Evolutionary conservation across 192 early-diverging fungal species (phyloP).

Genomic region (Borealophlyctis nickersoniae): DNA sequence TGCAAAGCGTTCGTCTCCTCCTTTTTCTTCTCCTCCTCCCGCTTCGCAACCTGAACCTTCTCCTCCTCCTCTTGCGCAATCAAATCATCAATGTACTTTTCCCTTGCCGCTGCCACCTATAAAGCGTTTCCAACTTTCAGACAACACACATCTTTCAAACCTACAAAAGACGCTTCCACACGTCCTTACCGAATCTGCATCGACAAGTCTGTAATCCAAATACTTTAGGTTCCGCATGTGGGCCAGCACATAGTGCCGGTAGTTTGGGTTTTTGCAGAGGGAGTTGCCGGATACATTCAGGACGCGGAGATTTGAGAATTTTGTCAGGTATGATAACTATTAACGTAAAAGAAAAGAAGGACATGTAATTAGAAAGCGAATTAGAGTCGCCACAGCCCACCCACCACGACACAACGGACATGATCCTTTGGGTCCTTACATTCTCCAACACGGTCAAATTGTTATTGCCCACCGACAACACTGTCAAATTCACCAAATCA

Average conservation of each 20-base stretch:
- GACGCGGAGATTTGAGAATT: conserved; percentile 53
- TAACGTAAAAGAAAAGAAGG: background rate
- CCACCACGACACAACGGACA: too few relatives aligned
- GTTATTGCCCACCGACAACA: conserved; percentile 63
- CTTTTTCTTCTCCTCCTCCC: conserved; percentile 34
- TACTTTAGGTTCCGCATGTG: conserved; percentile 57
- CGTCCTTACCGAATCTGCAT: conserved; percentile 47
- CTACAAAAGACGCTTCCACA: too few relatives aligned
- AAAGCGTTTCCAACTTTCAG: background rate
- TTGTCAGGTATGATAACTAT: conserved; percentile 51
- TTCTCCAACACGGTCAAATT: conserved; percentile 48
- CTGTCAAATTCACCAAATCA: conserved; percentile 53
- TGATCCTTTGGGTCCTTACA: conserved; percentile 30
- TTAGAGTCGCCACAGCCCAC: too few relatives aligned
- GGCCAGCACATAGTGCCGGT: conserved; percentile 53
- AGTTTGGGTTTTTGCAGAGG: conserved; percentile 56
- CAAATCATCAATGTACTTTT: conserved; percentile 61
- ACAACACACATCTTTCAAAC: too few relatives aligned
- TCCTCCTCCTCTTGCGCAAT: conserved; percentile 65
- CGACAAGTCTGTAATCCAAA: conserved; percentile 60
- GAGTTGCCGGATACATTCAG: conserved; percentile 55
- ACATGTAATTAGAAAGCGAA: conserved; percentile 10
- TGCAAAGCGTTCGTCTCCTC: conserved; percentile 41
- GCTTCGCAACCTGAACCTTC: conserved; percentile 44
- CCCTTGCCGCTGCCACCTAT: conserved; percentile 48